phyloP scores from a whole-genome alignment of 2,329 filamentous ascomycete genomes.

The Alternaria incomplexa region DNA sequence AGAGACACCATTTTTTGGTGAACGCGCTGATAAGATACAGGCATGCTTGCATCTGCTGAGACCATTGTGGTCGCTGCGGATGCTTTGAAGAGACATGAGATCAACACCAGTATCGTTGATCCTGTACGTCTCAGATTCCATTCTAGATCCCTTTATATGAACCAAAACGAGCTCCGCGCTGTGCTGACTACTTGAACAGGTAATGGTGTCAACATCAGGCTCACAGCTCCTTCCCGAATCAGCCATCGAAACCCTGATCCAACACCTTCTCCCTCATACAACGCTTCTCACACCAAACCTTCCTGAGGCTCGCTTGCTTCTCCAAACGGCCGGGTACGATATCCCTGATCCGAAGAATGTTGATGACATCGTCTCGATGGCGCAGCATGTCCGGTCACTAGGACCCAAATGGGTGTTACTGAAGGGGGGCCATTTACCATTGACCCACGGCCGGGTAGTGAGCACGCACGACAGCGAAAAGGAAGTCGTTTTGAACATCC shows the following conservation, averaged over 20 bases:
- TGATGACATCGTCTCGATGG: conserved; percentile 72
- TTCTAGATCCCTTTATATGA: background rate
- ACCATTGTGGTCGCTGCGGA: conserved; percentile 73
- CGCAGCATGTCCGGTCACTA: conserved; percentile 67
- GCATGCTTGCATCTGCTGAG: conserved; percentile 79
- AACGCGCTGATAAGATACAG: conserved; percentile 52
- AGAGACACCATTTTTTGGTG: background rate
- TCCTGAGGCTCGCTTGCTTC: conserved; percentile 72
- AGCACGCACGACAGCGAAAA: conserved; percentile 66
- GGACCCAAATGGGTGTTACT: conserved; percentile 83
- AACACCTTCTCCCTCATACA: conserved; percentile 67
- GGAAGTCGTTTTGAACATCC: conserved; percentile 75
- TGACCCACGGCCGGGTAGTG: conserved; percentile 67
- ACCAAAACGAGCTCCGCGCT: too few species aligned
- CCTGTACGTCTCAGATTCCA: conserved; percentile 63
- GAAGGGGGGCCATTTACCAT: conserved; percentile 89
- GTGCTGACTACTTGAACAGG: conserved; percentile 52
- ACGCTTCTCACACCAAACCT: conserved; percentile 79
- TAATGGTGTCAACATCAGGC: conserved; percentile 90
- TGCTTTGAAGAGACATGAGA: conserved; percentile 63
- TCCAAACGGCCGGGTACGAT: conserved; percentile 59
- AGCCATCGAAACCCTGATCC: conserved; percentile 67
- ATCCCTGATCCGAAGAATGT: conserved; percentile 61
- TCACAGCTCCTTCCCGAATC: conserved; percentile 69
- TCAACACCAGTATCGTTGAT: conserved; percentile 71